phyloP scores from a whole-genome alignment of 371 early-diverging fungal species.

The Rhizopus stolonifer region DNA sequence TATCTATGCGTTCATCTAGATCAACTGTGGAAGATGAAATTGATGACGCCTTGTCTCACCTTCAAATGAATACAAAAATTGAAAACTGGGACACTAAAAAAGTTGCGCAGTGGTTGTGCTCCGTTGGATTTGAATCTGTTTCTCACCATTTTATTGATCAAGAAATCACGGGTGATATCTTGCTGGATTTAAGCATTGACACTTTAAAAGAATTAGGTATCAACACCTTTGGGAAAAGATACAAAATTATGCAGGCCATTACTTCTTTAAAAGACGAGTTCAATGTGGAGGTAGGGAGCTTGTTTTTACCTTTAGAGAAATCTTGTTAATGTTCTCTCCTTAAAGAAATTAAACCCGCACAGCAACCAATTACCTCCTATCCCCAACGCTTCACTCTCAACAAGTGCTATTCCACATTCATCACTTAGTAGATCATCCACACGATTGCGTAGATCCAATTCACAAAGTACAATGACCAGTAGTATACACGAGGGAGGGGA shows the following conservation, averaged over 20 bases:
- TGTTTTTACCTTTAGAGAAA: too few species aligned
- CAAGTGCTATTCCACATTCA: slow-evolving; percentile 18
- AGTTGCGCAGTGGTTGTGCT: slow-evolving; percentile 47
- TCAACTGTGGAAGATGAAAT: slow-evolving; percentile 33
- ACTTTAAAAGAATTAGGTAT: slow-evolving; percentile 73
- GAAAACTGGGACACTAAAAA: slow-evolving; percentile 43
- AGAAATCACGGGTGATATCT: slow-evolving; percentile 72
- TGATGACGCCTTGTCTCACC: slow-evolving; percentile 27
- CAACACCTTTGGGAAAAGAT: slow-evolving; percentile 66
- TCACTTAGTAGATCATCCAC: slow-evolving; percentile 8
- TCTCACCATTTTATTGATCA: slow-evolving; percentile 62
- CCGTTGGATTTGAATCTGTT: slow-evolving; percentile 58
- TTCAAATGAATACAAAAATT: slow-evolving; percentile 17
- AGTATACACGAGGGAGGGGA: slow-evolving; percentile 12
- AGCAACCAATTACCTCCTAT: slow-evolving; percentile 5
- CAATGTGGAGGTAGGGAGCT: not conserved
- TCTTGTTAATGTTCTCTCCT: too few species aligned
- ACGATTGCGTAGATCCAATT: slow-evolving; percentile 18
- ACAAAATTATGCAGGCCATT: slow-evolving; percentile 72
- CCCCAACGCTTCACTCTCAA: slow-evolving; percentile 24
- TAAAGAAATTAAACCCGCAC: not conserved
- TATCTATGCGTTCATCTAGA: slow-evolving; percentile 20
- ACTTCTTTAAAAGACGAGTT: slow-evolving; percentile 43
- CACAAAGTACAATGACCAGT: slow-evolving; percentile 8
- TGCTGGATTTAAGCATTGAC: slow-evolving; percentile 62